Evolutionary conservation across 371 early-diverging fungal genomes (phyloP), one percentile per base, ranked within the genome.

Genomic region (Mortierella sp.): DNA sequence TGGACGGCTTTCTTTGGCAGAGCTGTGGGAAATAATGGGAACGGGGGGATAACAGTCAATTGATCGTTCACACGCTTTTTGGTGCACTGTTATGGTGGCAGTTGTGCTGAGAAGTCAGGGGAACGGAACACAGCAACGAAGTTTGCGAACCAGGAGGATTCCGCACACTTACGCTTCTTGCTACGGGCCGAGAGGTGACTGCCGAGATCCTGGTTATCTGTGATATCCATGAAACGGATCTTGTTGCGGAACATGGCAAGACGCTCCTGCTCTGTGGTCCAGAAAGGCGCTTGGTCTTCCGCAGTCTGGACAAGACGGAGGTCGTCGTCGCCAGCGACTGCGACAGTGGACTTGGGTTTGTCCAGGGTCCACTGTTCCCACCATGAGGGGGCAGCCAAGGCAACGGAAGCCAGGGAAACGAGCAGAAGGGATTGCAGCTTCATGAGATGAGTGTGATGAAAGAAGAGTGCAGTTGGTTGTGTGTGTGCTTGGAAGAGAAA

Each of bases 181-280:
- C 64, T 62, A 41, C 62, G 38, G 26, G 66, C 14, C 10, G 28
- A 18, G 31, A 26, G 67, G 50, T 34, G 18, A 21, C 41, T 26
- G 43, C 55, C 67, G 7, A 71, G 63, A 38, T 81, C 70, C 41
- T 72, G 73, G 54, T 82, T 66, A 54, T 95, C 93, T 21, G 98
- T 97, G 57, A 96, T 88, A 76, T 97, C 98, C 89, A 96, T 94
- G 71, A 90, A 96, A 26, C 81, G 79, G 55, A 89, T 83, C 23
- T 87, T 87, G 8, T 83, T 80, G 23, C 91, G 84, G 42, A 91
- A 70, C 57, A 97, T 85, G 1, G 78, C 83, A 18, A 87, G 71
- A 26, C 92, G 91, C 63, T 95, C 85, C 16, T 70, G 58, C 52
- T 90, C 83, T 12, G 79, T 78, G 84, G 93, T 85, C 90, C 90